phyloP scores from a whole-genome alignment of 306 rosid genomes.

The Prunus mume region DNA sequence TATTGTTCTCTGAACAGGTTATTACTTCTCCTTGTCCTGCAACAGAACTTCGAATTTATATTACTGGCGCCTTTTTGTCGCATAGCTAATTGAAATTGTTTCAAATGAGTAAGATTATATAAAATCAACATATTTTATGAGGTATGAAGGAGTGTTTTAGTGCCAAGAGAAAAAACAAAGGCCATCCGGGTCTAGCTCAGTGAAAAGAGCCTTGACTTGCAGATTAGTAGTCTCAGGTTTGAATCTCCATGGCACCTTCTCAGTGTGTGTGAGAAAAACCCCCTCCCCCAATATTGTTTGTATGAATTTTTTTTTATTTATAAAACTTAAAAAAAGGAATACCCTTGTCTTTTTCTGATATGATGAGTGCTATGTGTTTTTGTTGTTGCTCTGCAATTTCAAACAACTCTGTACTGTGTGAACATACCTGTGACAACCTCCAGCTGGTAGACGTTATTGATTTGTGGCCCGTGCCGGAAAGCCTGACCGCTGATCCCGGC shows the following conservation, averaged over 20 bases:
- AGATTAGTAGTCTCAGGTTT: too few relatives aligned
- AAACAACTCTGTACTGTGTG: conserved; percentile 6
- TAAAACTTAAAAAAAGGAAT: neutral
- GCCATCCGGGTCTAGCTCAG: too few relatives aligned
- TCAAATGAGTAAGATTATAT: neutral
- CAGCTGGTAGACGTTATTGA: conserved; percentile 69
- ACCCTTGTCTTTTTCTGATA: neutral
- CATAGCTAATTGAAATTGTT: neutral
- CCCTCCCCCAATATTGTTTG: too few relatives aligned
- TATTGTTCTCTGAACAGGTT: conserved; percentile 65
- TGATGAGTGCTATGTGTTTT: neutral
- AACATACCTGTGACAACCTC: conserved; percentile 85
- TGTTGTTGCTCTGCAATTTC: neutral
- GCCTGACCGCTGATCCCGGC: conserved; percentile 99
- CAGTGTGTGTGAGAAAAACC: too few relatives aligned
- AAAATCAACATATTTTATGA: neutral
- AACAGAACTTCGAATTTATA: neutral
- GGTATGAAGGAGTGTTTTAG: too few relatives aligned
- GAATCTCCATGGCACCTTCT: too few relatives aligned
- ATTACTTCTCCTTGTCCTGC: conserved; percentile 89
- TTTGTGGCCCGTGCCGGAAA: conserved; percentile 93
- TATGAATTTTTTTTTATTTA: too few relatives aligned
- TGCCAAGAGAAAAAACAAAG: too few relatives aligned
- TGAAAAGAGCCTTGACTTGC: too few relatives aligned
- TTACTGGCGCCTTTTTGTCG: neutral